These are phyloP conservation scores for Pluteus cervinus DNA, from an alignment of 768 basidiomycete genomes.

Conservation along the genomic window DNA sequence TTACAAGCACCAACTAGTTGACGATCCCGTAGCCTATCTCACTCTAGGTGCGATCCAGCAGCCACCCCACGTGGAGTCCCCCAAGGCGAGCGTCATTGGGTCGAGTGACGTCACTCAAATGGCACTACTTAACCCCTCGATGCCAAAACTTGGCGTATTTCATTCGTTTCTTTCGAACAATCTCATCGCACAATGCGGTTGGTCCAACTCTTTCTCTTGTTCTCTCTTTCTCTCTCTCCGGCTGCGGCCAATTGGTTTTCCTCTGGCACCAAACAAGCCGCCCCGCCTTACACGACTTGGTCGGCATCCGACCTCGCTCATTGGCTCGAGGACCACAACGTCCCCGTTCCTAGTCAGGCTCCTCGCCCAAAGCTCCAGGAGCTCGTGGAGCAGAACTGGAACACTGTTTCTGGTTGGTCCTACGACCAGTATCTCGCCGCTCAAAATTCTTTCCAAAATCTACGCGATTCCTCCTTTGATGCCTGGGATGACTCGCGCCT, in stretches of 20 bases:
- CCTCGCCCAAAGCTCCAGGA: conserved; percentile 31
- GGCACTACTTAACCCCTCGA: too few species aligned
- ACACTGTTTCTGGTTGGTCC: conserved; percentile 45
- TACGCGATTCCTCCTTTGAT: conserved; percentile 63
- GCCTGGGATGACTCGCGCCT: conserved; percentile 82
- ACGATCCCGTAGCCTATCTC: too few species aligned
- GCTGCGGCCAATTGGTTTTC: conserved; percentile 50
- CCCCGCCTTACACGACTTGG: conserved; percentile 45
- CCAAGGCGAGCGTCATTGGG: too few species aligned
- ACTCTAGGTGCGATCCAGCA: too few species aligned
- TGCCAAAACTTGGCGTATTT: too few species aligned
- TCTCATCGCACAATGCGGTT: too few species aligned
- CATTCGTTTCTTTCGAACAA: too few species aligned
- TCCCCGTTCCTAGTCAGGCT: conserved; percentile 43
- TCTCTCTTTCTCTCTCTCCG: conserved; percentile 26
- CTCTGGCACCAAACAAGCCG: conserved; percentile 19
- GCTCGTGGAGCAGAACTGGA: conserved; percentile 62
- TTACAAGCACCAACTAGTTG: too few species aligned
- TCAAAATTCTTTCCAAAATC: conserved; percentile 53
- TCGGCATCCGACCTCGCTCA: conserved; percentile 53
- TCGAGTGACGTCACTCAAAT: too few species aligned
- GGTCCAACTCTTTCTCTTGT: not conserved
- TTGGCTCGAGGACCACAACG: conserved; percentile 66
- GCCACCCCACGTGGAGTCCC: too few species aligned
- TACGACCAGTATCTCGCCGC: conserved; percentile 58